phyloP scores from a whole-genome alignment of 768 basidiomycete genomes.

The Nevesoporus exiguus region DNA sequence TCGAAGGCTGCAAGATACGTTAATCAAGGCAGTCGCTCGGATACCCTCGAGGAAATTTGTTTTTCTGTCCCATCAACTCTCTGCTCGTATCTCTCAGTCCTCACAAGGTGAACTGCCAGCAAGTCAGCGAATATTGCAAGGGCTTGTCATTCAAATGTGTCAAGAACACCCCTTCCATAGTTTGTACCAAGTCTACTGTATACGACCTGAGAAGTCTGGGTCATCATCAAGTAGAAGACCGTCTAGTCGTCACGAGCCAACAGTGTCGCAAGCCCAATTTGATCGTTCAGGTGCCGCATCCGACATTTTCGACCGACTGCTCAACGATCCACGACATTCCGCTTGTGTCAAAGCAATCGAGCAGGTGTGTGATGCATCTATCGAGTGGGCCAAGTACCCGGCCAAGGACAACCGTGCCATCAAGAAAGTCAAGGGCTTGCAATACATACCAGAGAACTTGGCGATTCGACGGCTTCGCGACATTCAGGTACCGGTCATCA shows the following conservation, averaged over 20 bases:
- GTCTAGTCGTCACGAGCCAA: constrained; percentile 42
- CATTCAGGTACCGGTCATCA: constrained; percentile 81
- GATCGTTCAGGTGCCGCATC: constrained; percentile 66
- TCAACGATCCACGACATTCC: constrained; percentile 37
- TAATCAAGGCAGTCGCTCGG: constrained; percentile 46
- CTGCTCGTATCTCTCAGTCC: constrained; percentile 72
- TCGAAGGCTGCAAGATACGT: constrained; percentile 38
- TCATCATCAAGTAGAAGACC: constrained; percentile 36
- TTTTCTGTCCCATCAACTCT: constrained; percentile 90
- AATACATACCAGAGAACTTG: constrained; percentile 43
- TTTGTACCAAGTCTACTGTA: constrained; percentile 83
- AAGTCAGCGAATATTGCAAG: constrained; percentile 60
- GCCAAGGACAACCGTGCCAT: constrained; percentile 38
- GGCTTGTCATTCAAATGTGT: constrained; percentile 71
- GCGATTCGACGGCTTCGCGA: constrained; percentile 48
- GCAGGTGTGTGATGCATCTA: constrained; percentile 56
- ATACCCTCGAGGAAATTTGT: constrained; percentile 88
- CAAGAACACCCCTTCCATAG: constrained; percentile 92
- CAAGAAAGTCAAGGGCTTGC: constrained; percentile 26
- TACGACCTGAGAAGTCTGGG: constrained; percentile 42
- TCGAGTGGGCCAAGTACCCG: constrained; percentile 69
- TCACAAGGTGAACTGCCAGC: constrained; percentile 26
- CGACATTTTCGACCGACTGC: constrained; percentile 55
- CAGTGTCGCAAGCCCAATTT: constrained; percentile 38
- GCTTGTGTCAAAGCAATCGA: constrained; percentile 53